Percentiles rank a stretch among this genome's conserved stretches.
These are phyloP conservation scores for Colletotrichum sp. DNA, from an alignment of 2,329 filamentous ascomycete species.

Conservation along the genomic window DNA sequence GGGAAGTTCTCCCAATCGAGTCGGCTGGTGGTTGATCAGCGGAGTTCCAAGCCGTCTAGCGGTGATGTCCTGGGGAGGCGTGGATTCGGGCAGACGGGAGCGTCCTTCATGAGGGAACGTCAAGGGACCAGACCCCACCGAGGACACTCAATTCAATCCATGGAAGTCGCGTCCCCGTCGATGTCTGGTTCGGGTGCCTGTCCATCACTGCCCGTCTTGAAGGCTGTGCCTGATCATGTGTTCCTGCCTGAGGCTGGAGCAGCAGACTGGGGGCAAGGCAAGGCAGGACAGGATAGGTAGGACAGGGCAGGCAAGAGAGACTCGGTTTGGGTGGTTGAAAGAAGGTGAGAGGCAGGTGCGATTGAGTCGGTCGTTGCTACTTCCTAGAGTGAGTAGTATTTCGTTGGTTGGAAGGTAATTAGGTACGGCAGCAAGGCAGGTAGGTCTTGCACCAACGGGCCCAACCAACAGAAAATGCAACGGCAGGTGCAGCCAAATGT, in stretches of 20 bases:
- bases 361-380: not conserved
- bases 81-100: not conserved
- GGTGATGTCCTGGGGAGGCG: not conserved
- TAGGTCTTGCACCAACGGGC: not conserved
- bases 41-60: not conserved
- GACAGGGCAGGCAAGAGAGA: not conserved
- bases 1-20: constrained; percentile 2
- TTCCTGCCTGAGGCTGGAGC: not conserved
- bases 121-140: not conserved
- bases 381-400: not conserved
- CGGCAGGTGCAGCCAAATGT: not conserved
- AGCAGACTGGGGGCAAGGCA: not conserved
- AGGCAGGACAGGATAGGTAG: not conserved
- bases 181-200: not conserved
- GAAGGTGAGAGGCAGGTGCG: not conserved
- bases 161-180: not conserved
- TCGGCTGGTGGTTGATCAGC: constrained; percentile 11
- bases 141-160: not conserved
- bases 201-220: not conserved
- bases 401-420: not conserved
- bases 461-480: not conserved
- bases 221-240: not conserved
- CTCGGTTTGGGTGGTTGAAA: not conserved
- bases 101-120: not conserved
- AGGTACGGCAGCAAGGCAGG: not conserved